Base-by-base conservation (phyloP, 2,329 filamentous ascomycete genomes). In the Monosporascus sp. region DNA sequence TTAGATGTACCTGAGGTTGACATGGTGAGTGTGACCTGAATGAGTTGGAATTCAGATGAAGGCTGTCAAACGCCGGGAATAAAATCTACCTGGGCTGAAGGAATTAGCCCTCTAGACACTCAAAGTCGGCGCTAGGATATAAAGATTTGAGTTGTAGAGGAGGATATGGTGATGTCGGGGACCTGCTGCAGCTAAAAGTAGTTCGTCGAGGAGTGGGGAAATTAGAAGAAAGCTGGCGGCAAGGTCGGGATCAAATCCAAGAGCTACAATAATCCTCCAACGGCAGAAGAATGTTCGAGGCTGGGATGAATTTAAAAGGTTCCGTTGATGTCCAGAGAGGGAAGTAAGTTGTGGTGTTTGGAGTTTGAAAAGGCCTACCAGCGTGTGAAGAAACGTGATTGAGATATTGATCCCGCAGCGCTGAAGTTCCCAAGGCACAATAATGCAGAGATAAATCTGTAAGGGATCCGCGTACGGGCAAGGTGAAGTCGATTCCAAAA, bases 21-120 rank as follows among this genome's bases (percentile, higher is more conserved):
- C 55, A 57, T 57, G 8, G 52, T 55, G 22, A 20, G 6, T 38
- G 22, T 5, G n/a, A 7, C 24, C 14, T 27, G n/a, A 16, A 6
- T 44, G n/a, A 31, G 40, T 4, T 22, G 40, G 5, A 11, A 20
- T 43, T 22, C 17, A 22, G 9, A 3, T 24, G 17, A 24, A 43
- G 17, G 19, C 4, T 43, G 14, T 43, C 19, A 43, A 14, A 5
- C 2, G 9, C 6, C 40, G 20, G 40, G 8, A 11, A 11, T 5
- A 4, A 43, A 20, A 11, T 9, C 19, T 43, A 11, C 40, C 19
- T 24, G 14, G 19, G 40, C 19, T 43, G 40, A 11, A 7, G 19
- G 7, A 31, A 31, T 31, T 31, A 31, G 27, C 3, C 9, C 2
- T 14, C 27, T 11, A 11, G 9, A 3, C 9, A 31, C 9, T 14